Conservation (phyloP, 2,329 filamentous ascomycete species). For the Rhytidhysteron rufulum region DNA sequence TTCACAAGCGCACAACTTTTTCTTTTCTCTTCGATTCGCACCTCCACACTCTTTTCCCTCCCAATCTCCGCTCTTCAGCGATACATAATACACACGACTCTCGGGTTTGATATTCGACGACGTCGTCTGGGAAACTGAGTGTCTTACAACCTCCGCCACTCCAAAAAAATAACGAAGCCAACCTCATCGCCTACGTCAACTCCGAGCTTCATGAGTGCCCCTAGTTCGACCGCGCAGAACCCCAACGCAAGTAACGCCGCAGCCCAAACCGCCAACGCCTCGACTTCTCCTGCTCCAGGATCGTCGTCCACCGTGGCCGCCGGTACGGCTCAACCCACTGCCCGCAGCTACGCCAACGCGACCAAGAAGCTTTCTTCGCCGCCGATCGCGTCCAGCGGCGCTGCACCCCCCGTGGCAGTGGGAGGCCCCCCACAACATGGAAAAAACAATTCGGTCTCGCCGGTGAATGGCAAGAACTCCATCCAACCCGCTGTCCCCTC, state of each 20-base stretch:
- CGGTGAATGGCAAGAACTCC: conserved; percentile 79
- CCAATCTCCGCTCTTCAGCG: conserved; percentile 20
- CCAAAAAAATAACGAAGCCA: conserved; percentile 8
- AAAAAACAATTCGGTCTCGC: conserved; percentile 53
- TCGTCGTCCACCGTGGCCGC: conserved; percentile 47
- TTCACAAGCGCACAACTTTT: conserved; percentile 20
- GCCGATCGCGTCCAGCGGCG: conserved; percentile 49
- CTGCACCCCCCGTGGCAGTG: conserved; percentile 50
- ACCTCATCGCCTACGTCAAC: conserved; percentile 12
- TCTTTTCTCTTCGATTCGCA: conserved; percentile 9
- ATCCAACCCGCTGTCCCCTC: conserved; percentile 66
- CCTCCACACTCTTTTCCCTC: conserved; percentile 13
- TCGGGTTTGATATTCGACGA: conserved; percentile 30
- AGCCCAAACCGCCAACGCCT: conserved; percentile 44
- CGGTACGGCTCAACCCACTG: conserved; percentile 54
- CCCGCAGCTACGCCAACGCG: conserved; percentile 59
- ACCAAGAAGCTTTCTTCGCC: conserved; percentile 53
- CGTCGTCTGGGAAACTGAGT: conserved; percentile 2
- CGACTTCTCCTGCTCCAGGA: conserved; percentile 47
- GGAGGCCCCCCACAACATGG: conserved; percentile 50
- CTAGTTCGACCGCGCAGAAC: conserved; percentile 49
- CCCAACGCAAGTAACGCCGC: conserved; percentile 42
- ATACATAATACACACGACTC: conserved; percentile 12
- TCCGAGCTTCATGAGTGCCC: conserved; percentile 62
- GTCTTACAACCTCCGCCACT: conserved; percentile 16